Evolutionary conservation across 2,329 filamentous ascomycete species (phyloP).

Genomic region (Sphaerulina vaccinii): DNA sequence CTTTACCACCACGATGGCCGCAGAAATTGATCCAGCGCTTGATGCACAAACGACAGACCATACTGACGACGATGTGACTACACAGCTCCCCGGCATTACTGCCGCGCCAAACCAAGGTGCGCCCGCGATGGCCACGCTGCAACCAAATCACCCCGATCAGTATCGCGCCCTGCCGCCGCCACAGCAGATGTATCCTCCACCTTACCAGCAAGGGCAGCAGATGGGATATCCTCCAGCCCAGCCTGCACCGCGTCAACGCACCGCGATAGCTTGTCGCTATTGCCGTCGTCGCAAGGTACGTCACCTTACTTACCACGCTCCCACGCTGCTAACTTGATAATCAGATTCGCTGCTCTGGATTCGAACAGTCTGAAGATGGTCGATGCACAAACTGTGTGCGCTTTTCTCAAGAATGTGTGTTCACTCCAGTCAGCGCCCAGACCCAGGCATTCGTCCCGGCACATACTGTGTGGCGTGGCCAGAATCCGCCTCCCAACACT

Average conservation of each 20-base stretch:
- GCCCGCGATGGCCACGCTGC: constrained; percentile 43
- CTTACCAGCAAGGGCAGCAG: constrained; percentile 43
- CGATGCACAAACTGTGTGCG: constrained; percentile 70
- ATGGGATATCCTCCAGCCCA: constrained; percentile 45
- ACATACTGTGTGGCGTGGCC: constrained; percentile 60
- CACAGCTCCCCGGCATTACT: constrained; percentile 38
- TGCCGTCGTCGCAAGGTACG: constrained; percentile 59
- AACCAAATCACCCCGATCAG: constrained; percentile 46
- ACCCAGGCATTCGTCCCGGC: constrained; percentile 73
- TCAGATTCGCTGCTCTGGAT: constrained; percentile 74
- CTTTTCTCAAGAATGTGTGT: constrained; percentile 75
- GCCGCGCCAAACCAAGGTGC: constrained; percentile 24
- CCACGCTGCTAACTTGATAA: constrained; percentile 8
- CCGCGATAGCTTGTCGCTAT: constrained; percentile 61
- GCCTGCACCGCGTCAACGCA: constrained; percentile 59
- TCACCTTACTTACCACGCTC: neutral
- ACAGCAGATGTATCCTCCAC: constrained; percentile 46
- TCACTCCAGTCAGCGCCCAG: constrained; percentile 72
- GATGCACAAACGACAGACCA: constrained; percentile 5
- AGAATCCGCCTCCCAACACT: constrained; percentile 41
- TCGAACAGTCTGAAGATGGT: constrained; percentile 69
- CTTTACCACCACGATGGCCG: constrained; percentile 24
- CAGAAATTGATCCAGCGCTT: constrained; percentile 36
- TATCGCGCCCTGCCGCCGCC: constrained; percentile 48
- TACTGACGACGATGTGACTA: constrained; percentile 30